Evolutionary conservation across 768 basidiomycete species (phyloP).

Genomic region (Kwoniella dejecticola): DNA sequence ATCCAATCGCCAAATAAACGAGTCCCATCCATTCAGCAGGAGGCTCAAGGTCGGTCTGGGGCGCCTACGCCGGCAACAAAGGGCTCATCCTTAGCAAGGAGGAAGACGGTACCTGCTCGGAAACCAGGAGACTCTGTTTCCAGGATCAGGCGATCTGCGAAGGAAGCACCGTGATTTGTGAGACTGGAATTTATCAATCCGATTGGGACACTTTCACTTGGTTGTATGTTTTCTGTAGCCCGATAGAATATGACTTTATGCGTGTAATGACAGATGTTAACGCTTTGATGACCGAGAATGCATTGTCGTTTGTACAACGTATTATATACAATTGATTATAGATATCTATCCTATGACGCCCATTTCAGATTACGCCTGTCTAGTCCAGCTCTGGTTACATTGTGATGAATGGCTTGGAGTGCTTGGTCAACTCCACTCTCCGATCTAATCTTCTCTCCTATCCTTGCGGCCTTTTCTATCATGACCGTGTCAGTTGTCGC

Average conservation of each 20-base stretch:
- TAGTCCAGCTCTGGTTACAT: conserved; percentile 58
- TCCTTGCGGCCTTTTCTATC: conserved; percentile 64
- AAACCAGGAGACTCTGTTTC: conserved; percentile 3
- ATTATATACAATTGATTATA: too few species aligned
- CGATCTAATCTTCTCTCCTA: conserved; percentile 59
- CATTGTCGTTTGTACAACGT: too few species aligned
- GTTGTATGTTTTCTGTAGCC: conserved; percentile 9
- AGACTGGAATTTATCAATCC: not conserved
- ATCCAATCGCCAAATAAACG: too few species aligned
- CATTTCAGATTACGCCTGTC: conserved; percentile 32
- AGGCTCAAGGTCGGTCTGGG: not conserved
- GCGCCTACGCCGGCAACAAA: not conserved
- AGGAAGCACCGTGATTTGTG: conserved; percentile 36
- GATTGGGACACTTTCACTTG: not conserved
- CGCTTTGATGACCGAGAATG: not conserved
- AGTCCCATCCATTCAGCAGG: too few species aligned
- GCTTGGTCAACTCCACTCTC: conserved; percentile 65
- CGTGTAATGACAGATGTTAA: not conserved
- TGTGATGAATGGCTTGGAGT: conserved; percentile 63
- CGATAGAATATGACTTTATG: not conserved
- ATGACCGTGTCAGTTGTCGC: conserved; percentile 65
- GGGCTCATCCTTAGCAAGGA: conserved; percentile 10
- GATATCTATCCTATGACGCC: conserved; percentile 13
- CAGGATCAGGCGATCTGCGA: conserved; percentile 6
- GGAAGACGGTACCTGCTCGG: conserved; percentile 26